A percentile compares a stretch with the other conserved stretches of the same genome.
These are phyloP conservation scores for Thermothelomyces thermophilus DNA, from an alignment of 2,329 filamentous ascomycete genomes.

Conservation along the genomic window DNA sequence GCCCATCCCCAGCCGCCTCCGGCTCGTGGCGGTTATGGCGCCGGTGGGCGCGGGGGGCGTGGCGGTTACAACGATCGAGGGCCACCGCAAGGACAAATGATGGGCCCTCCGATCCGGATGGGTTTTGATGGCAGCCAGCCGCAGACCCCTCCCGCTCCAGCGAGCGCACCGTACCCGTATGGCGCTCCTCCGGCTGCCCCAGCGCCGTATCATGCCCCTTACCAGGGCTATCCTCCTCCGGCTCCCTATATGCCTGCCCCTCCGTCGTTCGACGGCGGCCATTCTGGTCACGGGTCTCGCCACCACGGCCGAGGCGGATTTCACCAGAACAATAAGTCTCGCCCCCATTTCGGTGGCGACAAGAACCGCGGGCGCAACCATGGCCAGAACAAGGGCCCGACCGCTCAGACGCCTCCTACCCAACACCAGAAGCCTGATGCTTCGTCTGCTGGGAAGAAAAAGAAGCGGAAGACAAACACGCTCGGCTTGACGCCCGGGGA, in stretches of 20 bases:
- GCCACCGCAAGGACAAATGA: conserved; percentile 35
- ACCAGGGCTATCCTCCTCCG: conserved; percentile 36
- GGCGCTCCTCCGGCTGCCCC: conserved; percentile 27
- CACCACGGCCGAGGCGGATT: conserved; percentile 36
- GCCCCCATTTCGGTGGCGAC: conserved; percentile 34
- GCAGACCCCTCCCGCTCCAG: conserved; percentile 40
- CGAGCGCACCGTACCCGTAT: conserved; percentile 38
- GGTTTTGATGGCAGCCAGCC: conserved; percentile 40
- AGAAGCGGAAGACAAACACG: conserved; percentile 65
- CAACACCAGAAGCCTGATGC: conserved; percentile 47
- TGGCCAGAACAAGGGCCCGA: conserved; percentile 25
- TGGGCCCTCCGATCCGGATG: conserved; percentile 51
- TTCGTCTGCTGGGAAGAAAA: conserved; percentile 52
- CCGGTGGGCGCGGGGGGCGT: conserved; percentile 36
- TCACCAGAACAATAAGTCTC: conserved; percentile 31
- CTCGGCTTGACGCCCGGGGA: conserved; percentile 64
- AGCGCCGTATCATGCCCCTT: conserved; percentile 28
- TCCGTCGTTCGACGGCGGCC: conserved; percentile 27
- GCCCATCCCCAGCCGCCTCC: conserved; percentile 29
- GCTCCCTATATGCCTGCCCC: conserved; percentile 27
- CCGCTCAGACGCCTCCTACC: conserved; percentile 24
- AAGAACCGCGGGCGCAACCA: conserved; percentile 34
- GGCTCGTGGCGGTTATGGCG: conserved; percentile 29
- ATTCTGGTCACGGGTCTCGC: conserved; percentile 31
- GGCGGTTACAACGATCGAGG: conserved; percentile 36